Evolutionary conservation across 352 stramenopile species (phyloP).

Genomic region (Phytophthora kernoviae): DNA sequence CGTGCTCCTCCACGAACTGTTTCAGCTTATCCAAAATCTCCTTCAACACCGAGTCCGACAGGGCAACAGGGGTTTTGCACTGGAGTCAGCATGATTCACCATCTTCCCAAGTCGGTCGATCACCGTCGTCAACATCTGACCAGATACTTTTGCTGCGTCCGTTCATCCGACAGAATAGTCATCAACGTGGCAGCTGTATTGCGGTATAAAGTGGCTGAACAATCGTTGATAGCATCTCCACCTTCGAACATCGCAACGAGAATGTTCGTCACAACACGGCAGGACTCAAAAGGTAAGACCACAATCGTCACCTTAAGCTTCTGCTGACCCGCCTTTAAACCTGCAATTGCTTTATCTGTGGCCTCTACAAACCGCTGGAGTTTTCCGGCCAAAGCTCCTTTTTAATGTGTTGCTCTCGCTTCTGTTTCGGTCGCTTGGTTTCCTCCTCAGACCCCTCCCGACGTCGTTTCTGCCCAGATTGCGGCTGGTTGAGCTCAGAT

Average conservation of each 20-base stretch:
- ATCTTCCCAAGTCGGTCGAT: neutral
- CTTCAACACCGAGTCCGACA: neutral
- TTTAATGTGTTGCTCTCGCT: neutral
- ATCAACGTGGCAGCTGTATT: neutral
- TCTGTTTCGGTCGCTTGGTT: neutral
- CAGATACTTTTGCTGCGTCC: neutral
- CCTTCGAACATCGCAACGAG: conserved; percentile 12
- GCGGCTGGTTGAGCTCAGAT: neutral
- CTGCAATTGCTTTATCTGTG: conserved; percentile 1
- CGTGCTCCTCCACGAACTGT: neutral
- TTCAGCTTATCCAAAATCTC: neutral
- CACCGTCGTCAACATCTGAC: neutral
- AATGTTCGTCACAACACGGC: neutral
- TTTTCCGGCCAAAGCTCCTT: neutral
- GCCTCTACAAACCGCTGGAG: neutral
- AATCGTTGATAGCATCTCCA: neutral
- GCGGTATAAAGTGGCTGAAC: neutral
- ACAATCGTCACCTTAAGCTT: neutral
- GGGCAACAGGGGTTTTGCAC: neutral
- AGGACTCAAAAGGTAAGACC: neutral
- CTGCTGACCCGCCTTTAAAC: neutral
- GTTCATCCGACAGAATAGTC: neutral
- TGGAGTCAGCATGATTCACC: neutral
- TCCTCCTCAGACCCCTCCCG: neutral
- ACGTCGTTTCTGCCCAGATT: neutral